Evolutionary conservation across 1,284 basidiomycete species (phyloP), one percentile per base, ranked within the genome.

Genomic region (Vanrija sp.): DNA sequence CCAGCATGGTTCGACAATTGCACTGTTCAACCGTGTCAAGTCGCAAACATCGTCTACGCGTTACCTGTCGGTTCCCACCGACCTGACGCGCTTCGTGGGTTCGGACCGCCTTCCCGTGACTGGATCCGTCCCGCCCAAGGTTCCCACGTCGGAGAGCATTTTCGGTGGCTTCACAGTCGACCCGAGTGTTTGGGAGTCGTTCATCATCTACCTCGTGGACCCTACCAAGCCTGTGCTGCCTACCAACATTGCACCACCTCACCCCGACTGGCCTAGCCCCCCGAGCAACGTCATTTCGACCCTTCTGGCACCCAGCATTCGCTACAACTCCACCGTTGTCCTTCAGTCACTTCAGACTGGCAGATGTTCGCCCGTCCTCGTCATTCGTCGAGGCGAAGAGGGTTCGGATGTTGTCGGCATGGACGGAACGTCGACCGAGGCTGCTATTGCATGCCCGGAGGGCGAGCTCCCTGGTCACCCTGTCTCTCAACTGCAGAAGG

Each of bases 321-420:
- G 93, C 74, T 97, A 96, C 81, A 98, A 98, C 70, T 90, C 94
- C 72, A 93, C 91, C 0, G 87, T 98, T 47, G 91, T 98, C 29
- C 78, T 98, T 18, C 95, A 98, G 71, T 97, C 93, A 66, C 80
- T 97, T 60, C 89, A 89, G 8, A 95, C 94, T 2, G 94, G 93
- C 19, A 87, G 92, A 25, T 89, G 94, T 64, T 92, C 90, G 55
- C 94, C 94, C 8, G 85, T 93, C 25, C 82, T 98, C 57, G 88
- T 97, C 73, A 89, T 98, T 65, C 88, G 94, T 47, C 91, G 92
- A 69, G 89, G 95, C 57, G 93, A 96, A 65, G 87, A 90, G 68
- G 88, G 88, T 61, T 92, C 89, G 1, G 89, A 86, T 6, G 91
- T 89, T 45, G 87, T 93, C 19, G 92, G 93, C 50, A 92, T 91